Evolutionary conservation across 768 basidiomycete genomes (phyloP), one percentile per base, ranked within the genome.

Genomic region (Omphalotus guepiniiformis): DNA sequence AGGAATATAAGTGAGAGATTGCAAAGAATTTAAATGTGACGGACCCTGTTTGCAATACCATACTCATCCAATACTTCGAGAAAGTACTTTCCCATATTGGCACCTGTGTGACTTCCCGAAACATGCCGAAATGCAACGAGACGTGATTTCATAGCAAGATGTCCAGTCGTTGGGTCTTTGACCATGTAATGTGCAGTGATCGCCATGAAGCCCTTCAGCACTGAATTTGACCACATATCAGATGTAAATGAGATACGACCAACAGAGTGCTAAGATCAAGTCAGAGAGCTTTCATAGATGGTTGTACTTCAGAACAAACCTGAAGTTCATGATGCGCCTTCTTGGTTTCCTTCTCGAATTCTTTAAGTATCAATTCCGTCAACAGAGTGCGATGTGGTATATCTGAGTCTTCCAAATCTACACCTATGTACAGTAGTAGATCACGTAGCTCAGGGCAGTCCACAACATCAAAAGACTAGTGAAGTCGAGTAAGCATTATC

Each of bases 381-480:
- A 72, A 19, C 21, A 58, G 55, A 4, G 63, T 65, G 7, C 66
- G 59, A 52, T 69, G 67, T 2, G 70, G 70, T 2, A 73, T 53
- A 34, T 70, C 65, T 0, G 48, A 28, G 12, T 71, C 60, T 0
- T 32, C 39, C 16, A 58, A 45, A 3, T 60, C 45, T 2, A 43
- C 37, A 4, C 63, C 55, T 16, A 67, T 27, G 32, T 63, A 68
- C 0, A 65, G 46, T 0, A 66, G 48, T 16, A 70, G 58, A 0
- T 63, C 58, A 0, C 65, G 55, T 27, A 74, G 60, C 45, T 66
- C 65, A 1, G 48, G 54, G 30, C 52, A 55, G 16, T 73, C 69
- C 8, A 73, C 57, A 36, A 74, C 57, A 59, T 67, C 62, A 1
- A 72, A 47, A 3, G 70, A 63, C 70, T 72, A 36, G 8, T 38